Evolutionary conservation across 2,329 filamentous ascomycete genomes (phyloP), one percentile per base, ranked within the genome.

Genomic region (Polychaeton citri): DNA sequence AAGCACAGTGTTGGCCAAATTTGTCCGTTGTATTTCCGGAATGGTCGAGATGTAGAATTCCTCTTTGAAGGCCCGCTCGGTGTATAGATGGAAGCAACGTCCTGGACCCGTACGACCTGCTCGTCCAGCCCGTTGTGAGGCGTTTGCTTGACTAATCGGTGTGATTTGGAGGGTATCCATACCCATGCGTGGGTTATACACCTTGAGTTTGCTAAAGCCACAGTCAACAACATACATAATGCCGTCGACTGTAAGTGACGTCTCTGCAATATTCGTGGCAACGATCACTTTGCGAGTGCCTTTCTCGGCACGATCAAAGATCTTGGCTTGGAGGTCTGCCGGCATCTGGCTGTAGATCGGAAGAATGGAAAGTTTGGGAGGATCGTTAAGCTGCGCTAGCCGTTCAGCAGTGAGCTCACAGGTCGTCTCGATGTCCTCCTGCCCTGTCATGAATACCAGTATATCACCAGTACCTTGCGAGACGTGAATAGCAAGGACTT

Each of bases 331-430:
- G 21, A 98, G 66, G 58, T 98, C 92, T 21, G 90, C 90, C 2
- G 90, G 92, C 90, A 98, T 95, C 59, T 98, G 90, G 69, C 86
- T 95, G 73, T 98, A 98, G 37, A 98, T 96, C 0, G 92, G 92
- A 19, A 98, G 63, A 37, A 98, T 93, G 54, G 83, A 88, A 39
- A 98, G 74, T 54, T 94, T 88, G 1, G 90, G 87, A 1, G 90
- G 88, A 50, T 98, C 87, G 43, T 95, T 96, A 20, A 98, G 71
- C 19, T 88, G 74, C 44, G 84, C 80, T 12, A 98, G 67, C 30
- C 90, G 72, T 55, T 95, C 88, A 37, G 84, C 83, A 3, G 96
- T 72, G 15, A 96, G 67, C 53, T 98, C 90, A 55, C 90, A 98
- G 0, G 92, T 98, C 30, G 81, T 81, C 58, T 98, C 90, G 42